A percentile compares a stretch with the other conserved stretches of the same genome.
Conservation (phyloP, 768 basidiomycete species). For the Daedaleopsis nitida region DNA sequence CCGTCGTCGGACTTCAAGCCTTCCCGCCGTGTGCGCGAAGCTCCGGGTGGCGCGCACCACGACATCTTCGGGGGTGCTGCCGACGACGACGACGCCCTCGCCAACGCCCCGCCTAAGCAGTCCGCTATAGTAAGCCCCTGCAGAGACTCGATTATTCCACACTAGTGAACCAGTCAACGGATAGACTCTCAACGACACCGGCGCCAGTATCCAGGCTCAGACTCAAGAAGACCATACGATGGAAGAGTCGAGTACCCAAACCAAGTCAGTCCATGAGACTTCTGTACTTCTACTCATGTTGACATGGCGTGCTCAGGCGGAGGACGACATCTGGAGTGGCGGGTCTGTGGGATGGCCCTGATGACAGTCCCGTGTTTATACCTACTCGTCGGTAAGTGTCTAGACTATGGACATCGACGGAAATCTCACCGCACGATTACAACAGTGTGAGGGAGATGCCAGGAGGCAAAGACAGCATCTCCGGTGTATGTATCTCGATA, state of each 20-base stretch:
- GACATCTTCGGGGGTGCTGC: constrained; percentile 52
- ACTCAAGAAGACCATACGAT: background rate
- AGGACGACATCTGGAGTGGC: constrained; percentile 45
- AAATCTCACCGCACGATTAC: background rate
- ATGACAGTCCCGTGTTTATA: constrained; percentile 49
- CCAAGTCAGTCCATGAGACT: background rate
- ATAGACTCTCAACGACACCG: no score
- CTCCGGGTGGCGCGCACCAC: constrained; percentile 50
- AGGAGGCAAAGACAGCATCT: constrained; percentile 65
- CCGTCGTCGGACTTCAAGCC: constrained; percentile 46
- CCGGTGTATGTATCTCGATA: constrained; percentile 33
- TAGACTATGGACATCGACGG: background rate
- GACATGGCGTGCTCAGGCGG: constrained; percentile 45
- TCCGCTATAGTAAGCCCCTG: background rate
- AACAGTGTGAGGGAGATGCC: constrained; percentile 66
- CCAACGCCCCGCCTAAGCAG: constrained; percentile 51
- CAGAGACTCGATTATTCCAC: background rate
- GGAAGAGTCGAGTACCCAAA: background rate
- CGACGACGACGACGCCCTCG: constrained; percentile 55
- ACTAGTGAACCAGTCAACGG: background rate
- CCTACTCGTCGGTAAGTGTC: constrained; percentile 65
- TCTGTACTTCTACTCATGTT: background rate
- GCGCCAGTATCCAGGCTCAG: background rate
- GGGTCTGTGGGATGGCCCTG: constrained; percentile 37
- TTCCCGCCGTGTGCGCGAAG: constrained; percentile 56